phyloP scores from a whole-genome alignment of 371 early-diverging fungal genomes.

The Dentiscutata heterogama region DNA sequence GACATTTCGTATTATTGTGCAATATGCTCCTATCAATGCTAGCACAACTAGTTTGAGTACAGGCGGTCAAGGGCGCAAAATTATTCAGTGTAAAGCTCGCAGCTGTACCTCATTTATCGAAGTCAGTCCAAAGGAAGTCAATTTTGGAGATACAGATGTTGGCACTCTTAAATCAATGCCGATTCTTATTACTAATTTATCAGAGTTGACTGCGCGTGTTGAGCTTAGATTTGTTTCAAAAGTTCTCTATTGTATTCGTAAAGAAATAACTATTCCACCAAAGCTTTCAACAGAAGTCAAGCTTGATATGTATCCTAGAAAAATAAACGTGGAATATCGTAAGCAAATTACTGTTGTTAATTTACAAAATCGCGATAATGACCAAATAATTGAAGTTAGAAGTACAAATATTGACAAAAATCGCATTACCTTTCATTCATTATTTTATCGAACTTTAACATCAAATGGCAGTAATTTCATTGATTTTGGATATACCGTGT shows the following conservation, averaged over 20 bases:
- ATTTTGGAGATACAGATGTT: constrained; percentile 97
- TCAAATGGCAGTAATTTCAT: constrained; percentile 91
- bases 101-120: constrained; percentile 95
- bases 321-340: constrained; percentile 96
- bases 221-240: constrained; percentile 92
- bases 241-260: constrained; percentile 86
- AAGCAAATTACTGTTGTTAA: constrained; percentile 97
- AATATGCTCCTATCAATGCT: constrained; percentile 65
- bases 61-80: constrained; percentile 74
- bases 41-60: constrained; percentile 40
- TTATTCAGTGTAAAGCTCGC: constrained; percentile 91
- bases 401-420: constrained; percentile 96
- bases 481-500: constrained; percentile 90
- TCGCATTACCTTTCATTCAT: constrained; percentile 94
- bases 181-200: constrained; percentile 84
- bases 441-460: constrained; percentile 95
- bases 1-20: constrained; percentile 82
- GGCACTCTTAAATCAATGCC: constrained; percentile 91
- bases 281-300: constrained; percentile 85
- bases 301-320: constrained; percentile 96
- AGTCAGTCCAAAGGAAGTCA: constrained; percentile 81
- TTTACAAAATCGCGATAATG: constrained; percentile 87
- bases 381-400: constrained; percentile 90
- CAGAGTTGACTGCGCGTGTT: constrained; percentile 89
- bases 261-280: constrained; percentile 87